Evolutionary conservation across 805 yeast species (phyloP).

Genomic region (Candida rishiriensis): DNA sequence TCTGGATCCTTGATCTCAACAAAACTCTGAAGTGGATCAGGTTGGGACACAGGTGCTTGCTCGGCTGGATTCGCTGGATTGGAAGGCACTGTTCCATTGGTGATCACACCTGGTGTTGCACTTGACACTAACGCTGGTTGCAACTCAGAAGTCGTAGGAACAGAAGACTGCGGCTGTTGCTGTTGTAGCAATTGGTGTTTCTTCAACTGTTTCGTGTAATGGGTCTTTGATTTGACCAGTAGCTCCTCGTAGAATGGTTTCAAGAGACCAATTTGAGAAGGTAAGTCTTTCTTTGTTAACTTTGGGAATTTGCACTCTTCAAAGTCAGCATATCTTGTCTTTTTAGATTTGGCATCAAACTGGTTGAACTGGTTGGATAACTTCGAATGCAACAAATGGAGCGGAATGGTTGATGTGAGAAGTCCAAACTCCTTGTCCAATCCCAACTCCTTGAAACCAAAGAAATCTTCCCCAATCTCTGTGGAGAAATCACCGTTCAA

Average conservation of each 20-base stretch:
- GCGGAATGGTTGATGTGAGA: slow-evolving; percentile 79
- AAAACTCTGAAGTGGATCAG: slow-evolving; percentile 14
- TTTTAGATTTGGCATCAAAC: slow-evolving; percentile 40
- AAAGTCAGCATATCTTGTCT: slow-evolving; percentile 61
- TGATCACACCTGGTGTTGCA: background rate
- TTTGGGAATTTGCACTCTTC: slow-evolving; percentile 50
- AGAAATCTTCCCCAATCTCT: slow-evolving; percentile 95
- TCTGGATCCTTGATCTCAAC: slow-evolving; percentile 27
- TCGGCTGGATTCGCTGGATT: background rate
- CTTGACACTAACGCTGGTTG: background rate
- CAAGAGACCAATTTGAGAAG: slow-evolving; percentile 52
- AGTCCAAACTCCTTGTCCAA: slow-evolving; percentile 88
- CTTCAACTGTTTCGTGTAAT: slow-evolving; percentile 40
- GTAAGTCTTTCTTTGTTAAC: slow-evolving; percentile 48
- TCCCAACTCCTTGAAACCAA: slow-evolving; percentile 93
- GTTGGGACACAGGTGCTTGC: background rate
- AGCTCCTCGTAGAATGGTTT: slow-evolving; percentile 47
- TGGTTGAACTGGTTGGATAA: slow-evolving; percentile 54
- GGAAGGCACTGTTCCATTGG: slow-evolving; percentile 3
- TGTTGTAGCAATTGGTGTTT: slow-evolving; percentile 29
- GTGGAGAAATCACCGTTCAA: slow-evolving; percentile 91
- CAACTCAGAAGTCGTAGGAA: background rate
- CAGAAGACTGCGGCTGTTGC: slow-evolving; percentile 6
- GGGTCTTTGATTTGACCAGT: slow-evolving; percentile 36
- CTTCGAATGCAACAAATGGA: slow-evolving; percentile 78